phyloP scores from a whole-genome alignment of 768 basidiomycete species.

The Gautieria morchelliformis region DNA sequence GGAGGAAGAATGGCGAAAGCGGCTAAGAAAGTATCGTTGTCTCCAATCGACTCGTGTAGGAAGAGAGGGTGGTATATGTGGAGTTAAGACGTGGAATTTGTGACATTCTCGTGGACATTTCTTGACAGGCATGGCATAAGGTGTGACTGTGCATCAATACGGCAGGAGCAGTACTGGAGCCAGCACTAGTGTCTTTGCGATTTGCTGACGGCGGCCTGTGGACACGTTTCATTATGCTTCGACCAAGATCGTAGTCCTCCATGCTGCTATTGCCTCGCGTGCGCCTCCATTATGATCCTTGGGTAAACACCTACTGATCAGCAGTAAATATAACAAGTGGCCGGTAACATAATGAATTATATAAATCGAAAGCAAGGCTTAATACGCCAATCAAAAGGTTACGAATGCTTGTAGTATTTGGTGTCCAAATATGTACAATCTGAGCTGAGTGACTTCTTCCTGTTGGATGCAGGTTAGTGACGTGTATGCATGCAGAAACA shows the following conservation, averaged over 20 bases:
- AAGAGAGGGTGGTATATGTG: not conserved
- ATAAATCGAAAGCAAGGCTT: too few species aligned
- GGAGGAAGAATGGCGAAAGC: not conserved
- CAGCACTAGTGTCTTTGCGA: not conserved
- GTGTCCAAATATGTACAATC: too few species aligned
- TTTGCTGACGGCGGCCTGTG: not conserved
- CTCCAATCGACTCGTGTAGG: not conserved
- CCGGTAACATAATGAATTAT: too few species aligned
- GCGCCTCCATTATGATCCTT: too few species aligned
- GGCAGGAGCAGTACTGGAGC: not conserved
- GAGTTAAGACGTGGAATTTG: not conserved
- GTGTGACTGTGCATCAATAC: not conserved
- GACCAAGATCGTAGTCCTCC: too few species aligned
- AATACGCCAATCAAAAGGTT: too few species aligned
- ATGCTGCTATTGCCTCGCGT: not conserved
- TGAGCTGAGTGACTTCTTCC: too few species aligned
- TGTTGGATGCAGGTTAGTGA: too few species aligned
- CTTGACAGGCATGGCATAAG: not conserved
- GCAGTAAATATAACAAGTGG: too few species aligned
- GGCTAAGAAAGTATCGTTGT: not conserved
- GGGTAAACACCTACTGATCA: too few species aligned
- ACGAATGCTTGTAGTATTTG: too few species aligned
- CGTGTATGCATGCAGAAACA: too few species aligned
- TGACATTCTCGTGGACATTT: not conserved
- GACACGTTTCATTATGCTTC: not conserved